These are phyloP conservation scores for Pterulicium gracile DNA, from an alignment of 1,284 basidiomycete genomes.

Conservation along the genomic window DNA sequence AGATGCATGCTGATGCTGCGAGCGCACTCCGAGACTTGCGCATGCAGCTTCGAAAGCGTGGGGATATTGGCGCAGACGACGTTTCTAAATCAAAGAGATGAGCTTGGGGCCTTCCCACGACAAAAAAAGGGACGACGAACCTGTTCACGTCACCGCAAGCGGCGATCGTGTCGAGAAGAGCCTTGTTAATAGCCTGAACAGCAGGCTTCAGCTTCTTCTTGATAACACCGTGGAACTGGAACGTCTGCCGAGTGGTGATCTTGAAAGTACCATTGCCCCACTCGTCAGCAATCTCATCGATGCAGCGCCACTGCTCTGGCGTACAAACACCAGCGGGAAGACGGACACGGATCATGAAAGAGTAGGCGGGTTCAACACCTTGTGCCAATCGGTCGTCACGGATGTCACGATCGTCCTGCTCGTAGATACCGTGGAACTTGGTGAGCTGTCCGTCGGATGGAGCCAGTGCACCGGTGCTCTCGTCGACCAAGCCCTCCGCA, in stretches of 20 bases:
- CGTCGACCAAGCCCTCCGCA: conserved; percentile 82
- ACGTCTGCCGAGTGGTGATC: conserved; percentile 97
- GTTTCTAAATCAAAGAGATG: conserved; percentile 42
- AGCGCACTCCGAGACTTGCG: conserved; percentile 80
- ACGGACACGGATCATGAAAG: conserved; percentile 98
- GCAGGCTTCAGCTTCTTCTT: conserved; percentile 94
- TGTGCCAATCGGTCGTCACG: conserved; percentile 91
- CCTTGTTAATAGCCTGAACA: conserved; percentile 93
- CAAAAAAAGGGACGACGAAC: conserved; percentile 27
- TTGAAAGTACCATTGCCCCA: conserved; percentile 94
- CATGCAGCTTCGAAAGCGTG: conserved; percentile 75
- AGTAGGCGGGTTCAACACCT: conserved; percentile 92
- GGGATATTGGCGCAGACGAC: conserved; percentile 93
- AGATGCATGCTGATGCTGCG: conserved; percentile 81
- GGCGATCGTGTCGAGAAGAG: conserved; percentile 89
- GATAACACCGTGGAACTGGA: conserved; percentile 99
- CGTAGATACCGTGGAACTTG: conserved; percentile 98
- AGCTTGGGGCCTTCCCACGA: conserved; percentile 2
- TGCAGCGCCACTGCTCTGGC: conserved; percentile 87
- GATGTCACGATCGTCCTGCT: conserved; percentile 97
- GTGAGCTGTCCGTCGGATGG: conserved; percentile 90
- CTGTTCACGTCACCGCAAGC: conserved; percentile 98
- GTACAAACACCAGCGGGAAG: conserved; percentile 94
- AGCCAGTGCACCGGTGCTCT: conserved; percentile 81
- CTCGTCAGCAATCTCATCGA: conserved; percentile 94